A percentile compares a stretch with the other conserved stretches of the same genome.
Evolutionary conservation across 2,329 filamentous ascomycete genomes (phyloP).

Genomic region (Apiospora pterosperma): DNA sequence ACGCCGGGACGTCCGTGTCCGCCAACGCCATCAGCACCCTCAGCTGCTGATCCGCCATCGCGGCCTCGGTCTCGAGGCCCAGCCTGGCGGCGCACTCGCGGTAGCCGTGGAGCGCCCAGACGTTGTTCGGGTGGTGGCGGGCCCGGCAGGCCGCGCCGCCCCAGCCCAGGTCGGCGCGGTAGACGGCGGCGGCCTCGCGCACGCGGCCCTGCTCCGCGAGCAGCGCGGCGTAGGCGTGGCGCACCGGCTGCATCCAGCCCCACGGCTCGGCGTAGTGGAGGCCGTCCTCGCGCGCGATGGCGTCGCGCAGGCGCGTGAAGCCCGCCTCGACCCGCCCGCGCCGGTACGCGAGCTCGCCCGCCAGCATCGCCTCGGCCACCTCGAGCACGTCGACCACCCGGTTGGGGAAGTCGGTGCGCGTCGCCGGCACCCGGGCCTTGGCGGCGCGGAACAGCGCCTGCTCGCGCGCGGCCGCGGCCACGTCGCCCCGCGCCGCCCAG

Average conservation of each 20-base stretch:
- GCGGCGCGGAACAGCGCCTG: conserved; percentile 49
- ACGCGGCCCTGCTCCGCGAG: conserved; percentile 63
- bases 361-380: conserved; percentile 63
- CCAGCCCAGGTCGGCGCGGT: conserved; percentile 59
- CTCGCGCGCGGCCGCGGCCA: conserved; percentile 51
- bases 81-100: conserved; percentile 64
- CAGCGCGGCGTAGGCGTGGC: conserved; percentile 68
- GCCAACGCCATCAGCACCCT: conserved; percentile 19
- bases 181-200: conserved; percentile 53
- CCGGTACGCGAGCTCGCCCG: conserved; percentile 72
- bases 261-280: conserved; percentile 72
- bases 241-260: conserved; percentile 75
- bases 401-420: conserved; percentile 68
- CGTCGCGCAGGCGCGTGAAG: conserved; percentile 54
- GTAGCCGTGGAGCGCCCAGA: conserved; percentile 72
- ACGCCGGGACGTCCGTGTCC: conserved; percentile 29
- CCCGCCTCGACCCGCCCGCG: conserved; percentile 53
- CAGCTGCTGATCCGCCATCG: conserved; percentile 19
- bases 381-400: conserved; percentile 59
- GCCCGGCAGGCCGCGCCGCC: conserved; percentile 48
- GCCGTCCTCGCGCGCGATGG: conserved; percentile 57
- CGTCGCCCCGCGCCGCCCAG: conserved; percentile 52
- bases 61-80: conserved; percentile 40
- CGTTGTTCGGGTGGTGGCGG: conserved; percentile 66
- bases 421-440: conserved; percentile 47